Percentiles rank a stretch among this genome's conserved stretches.
Evolutionary conservation across 225 moss, liverwort and hornwort genomes (phyloP).

Genomic region (Thuidium tamariscinum): DNA sequence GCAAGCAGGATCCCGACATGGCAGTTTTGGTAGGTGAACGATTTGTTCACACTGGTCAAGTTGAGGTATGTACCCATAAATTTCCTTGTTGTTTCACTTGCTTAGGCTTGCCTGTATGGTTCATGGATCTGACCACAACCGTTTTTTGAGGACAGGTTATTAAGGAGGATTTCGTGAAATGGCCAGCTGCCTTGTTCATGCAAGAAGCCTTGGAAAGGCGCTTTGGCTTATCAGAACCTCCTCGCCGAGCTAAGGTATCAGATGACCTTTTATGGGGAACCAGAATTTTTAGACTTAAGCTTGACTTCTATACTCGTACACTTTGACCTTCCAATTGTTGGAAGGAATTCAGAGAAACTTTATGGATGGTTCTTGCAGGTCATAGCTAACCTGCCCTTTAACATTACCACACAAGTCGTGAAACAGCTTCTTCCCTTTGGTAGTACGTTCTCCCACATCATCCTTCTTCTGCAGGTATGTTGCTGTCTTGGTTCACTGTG

Average conservation of each 20-base stretch:
- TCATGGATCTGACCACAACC: background rate
- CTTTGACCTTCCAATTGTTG: background rate
- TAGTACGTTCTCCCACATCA: constrained; percentile 64
- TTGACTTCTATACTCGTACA: background rate
- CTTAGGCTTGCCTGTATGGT: background rate
- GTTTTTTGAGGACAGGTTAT: constrained; percentile 40
- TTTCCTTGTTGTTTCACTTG: background rate
- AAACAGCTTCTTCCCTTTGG: constrained; percentile 89
- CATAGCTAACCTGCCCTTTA: constrained; percentile 91
- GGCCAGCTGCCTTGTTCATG: constrained; percentile 62
- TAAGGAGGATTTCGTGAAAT: constrained; percentile 71
- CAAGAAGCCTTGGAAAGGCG: constrained; percentile 29
- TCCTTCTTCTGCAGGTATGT: constrained; percentile 72
- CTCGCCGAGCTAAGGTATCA: constrained; percentile 63
- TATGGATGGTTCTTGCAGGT: constrained; percentile 32
- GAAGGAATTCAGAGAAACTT: background rate
- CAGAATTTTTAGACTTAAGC: background rate
- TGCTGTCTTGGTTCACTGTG: background rate
- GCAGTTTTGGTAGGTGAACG: constrained; percentile 59
- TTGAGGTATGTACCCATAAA: constrained; percentile 35
- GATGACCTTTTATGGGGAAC: background rate
- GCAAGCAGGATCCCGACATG: constrained; percentile 80
- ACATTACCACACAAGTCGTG: constrained; percentile 86
- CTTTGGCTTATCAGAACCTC: constrained; percentile 16
- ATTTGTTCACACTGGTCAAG: constrained; percentile 50